Evolutionary conservation across 306 rosid species (phyloP).

Genomic region (Lathyrus oleraceus): DNA sequence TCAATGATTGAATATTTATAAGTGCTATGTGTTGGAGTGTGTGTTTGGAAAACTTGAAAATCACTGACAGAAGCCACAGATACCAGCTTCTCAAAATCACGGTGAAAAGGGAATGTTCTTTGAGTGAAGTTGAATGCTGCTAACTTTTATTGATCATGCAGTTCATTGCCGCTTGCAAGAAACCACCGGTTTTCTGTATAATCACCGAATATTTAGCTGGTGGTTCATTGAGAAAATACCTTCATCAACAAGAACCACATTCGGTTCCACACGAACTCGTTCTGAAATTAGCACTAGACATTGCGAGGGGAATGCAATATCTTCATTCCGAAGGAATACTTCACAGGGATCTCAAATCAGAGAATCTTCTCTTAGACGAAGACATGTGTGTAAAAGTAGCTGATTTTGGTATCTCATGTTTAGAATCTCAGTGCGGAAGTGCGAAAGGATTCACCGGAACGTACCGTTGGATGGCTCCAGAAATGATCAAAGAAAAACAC

Average conservation of each 20-base stretch:
- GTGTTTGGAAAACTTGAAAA: no score
- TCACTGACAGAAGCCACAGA: no score
- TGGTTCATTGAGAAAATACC: constrained; percentile 79
- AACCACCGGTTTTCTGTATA: constrained; percentile 91
- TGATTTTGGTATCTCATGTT: constrained; percentile 94
- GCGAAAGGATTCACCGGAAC: constrained; percentile 89
- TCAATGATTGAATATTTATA: constrained; percentile 4
- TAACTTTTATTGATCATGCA: constrained; percentile 47
- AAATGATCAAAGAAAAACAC: constrained; percentile 85
- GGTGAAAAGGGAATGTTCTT: neutral
- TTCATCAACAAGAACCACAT: constrained; percentile 79
- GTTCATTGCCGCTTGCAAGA: constrained; percentile 97
- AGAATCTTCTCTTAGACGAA: constrained; percentile 78
- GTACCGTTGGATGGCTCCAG: constrained; percentile 99
- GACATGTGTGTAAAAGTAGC: constrained; percentile 96
- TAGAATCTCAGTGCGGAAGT: constrained; percentile 77
- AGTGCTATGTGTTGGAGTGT: neutral
- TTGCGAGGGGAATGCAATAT: constrained; percentile 80
- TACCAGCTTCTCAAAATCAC: no score
- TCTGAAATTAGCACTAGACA: constrained; percentile 76
- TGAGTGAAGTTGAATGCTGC: constrained; percentile 9
- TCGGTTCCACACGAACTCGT: constrained; percentile 70
- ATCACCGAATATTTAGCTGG: constrained; percentile 92
- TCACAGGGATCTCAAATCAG: constrained; percentile 97
- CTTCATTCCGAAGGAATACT: constrained; percentile 95